Conservation (phyloP, 225 moss, liverwort and hornwort species). For the Bryoerythrophyllum caledonicum region DNA sequence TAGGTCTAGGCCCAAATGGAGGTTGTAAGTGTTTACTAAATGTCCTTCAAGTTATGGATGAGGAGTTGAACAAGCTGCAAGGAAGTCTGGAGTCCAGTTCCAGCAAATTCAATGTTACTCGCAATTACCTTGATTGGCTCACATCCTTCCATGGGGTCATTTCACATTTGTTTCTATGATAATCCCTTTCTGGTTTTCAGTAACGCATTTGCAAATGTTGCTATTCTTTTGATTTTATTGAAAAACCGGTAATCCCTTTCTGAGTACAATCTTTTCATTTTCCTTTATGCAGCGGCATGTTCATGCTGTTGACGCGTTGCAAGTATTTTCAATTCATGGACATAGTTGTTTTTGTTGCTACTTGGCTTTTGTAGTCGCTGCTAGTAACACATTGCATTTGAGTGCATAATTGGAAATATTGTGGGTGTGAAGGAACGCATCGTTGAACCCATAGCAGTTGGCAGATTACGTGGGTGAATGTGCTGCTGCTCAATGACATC, state of each 20-base stretch:
- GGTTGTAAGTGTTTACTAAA: too few species aligned
- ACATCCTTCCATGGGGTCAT: constrained; percentile 59
- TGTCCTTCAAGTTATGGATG: constrained; percentile 94
- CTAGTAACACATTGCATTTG: background rate
- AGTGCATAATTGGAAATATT: background rate
- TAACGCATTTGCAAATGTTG: background rate
- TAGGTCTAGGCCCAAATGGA: too few species aligned
- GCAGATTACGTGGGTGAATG: too few species aligned
- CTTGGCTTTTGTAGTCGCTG: background rate
- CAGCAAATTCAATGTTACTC: constrained; percentile 96
- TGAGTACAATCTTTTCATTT: background rate
- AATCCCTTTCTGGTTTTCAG: background rate
- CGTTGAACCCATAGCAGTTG: too few species aligned
- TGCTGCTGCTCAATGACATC: too few species aligned
- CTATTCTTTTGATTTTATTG: background rate
- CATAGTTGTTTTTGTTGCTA: background rate
- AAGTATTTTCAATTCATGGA: constrained; percentile 4
- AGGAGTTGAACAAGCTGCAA: constrained; percentile 94
- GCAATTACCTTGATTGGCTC: constrained; percentile 98
- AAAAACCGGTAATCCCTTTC: background rate
- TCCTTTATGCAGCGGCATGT: constrained; percentile 2
- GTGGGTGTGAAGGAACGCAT: too few species aligned
- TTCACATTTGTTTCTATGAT: constrained; percentile 33
- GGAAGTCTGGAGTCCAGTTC: constrained; percentile 96
- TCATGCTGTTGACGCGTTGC: constrained; percentile 7